Evolutionary conservation across 345 rosid genomes (phyloP), one percentile per base, ranked within the genome.

Genomic region (Mercurialis annua): DNA sequence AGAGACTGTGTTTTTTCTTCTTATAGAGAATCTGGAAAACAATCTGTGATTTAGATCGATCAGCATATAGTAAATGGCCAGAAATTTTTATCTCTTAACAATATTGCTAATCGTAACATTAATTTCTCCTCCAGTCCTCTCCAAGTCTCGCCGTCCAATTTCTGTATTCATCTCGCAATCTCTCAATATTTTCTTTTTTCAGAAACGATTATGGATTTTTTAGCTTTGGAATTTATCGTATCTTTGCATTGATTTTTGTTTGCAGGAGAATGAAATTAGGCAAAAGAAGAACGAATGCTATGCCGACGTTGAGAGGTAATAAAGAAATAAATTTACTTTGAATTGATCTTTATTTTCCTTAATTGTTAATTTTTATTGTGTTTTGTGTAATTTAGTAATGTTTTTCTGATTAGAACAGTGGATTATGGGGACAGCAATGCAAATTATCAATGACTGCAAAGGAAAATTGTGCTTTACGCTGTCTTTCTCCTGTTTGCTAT

Each of bases 351-450:
- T 60, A 17, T 26, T 24, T 5, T 36, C 3, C 26, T 42, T 21
- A 1, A 15, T 42, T 12, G 20, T 21, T n/a, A 11, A 4, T 54
- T 53, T 15, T 62, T 55, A 20, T 12, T 43, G 4, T 29, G n/a
- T 38, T 17, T 18, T 46, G 48, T 49, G 30, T 23, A 20, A 23
- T 47, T 46, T 56, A 33, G 17, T 27, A 21, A 26, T 23, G 57
- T 23, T 11, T 52, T 24, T 17, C 3, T 64, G 58, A 60, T 71
- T 9, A 9, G 21, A 73, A 55, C 74, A 90, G 97, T 76, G 97
- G 97, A 61, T 64, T 90, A 33, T 88, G 97, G 97, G 97, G 97
- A 56, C 80, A 73, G 73, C 83, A 74, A 49, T 90, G 97, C 81
- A 86, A 85, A 74, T 78, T 87, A 30, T 87, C 97, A 9, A 26